Conservation (phyloP, 768 basidiomycete genomes). For the Agrocybe praecox region DNA sequence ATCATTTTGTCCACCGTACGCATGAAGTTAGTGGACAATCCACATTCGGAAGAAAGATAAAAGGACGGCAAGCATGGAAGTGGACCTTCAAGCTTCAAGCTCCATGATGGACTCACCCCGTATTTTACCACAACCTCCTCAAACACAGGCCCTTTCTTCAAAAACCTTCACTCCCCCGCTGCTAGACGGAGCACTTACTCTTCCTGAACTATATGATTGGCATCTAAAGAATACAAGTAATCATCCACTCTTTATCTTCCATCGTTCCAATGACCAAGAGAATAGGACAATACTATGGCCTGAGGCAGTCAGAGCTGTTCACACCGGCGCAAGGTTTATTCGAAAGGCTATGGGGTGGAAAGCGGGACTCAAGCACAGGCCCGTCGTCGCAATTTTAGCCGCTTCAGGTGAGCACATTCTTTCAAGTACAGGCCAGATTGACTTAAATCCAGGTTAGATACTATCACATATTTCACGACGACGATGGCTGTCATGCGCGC, state of each 20-base stretch:
- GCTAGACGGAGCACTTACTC: background rate
- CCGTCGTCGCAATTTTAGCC: background rate
- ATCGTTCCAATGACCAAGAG: background rate
- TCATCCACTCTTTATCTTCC: conserved; percentile 1
- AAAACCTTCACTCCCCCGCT: background rate
- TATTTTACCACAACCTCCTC: background rate
- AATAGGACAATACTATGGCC: background rate
- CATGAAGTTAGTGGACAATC: too few relatives aligned
- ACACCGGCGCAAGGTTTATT: background rate
- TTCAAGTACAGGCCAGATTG: too few relatives aligned
- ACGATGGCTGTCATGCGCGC: conserved; percentile 6
- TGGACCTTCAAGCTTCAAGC: too few relatives aligned
- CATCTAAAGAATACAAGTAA: background rate
- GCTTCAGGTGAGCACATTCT: background rate
- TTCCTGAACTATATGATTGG: conserved; percentile 2
- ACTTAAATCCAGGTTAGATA: too few relatives aligned
- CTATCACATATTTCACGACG: conserved; percentile 9
- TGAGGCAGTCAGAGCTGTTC: background rate
- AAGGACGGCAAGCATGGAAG: too few relatives aligned
- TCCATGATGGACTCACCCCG: background rate
- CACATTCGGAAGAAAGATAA: too few relatives aligned
- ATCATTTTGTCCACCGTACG: too few relatives aligned
- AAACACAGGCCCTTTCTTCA: background rate
- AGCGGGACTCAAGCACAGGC: background rate
- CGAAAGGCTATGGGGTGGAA: background rate